Percentiles rank a stretch among this genome's conserved stretches.
These are phyloP conservation scores for Kwoniella dendrophila DNA, from an alignment of 768 basidiomycete species.

Conservation along the genomic window DNA sequence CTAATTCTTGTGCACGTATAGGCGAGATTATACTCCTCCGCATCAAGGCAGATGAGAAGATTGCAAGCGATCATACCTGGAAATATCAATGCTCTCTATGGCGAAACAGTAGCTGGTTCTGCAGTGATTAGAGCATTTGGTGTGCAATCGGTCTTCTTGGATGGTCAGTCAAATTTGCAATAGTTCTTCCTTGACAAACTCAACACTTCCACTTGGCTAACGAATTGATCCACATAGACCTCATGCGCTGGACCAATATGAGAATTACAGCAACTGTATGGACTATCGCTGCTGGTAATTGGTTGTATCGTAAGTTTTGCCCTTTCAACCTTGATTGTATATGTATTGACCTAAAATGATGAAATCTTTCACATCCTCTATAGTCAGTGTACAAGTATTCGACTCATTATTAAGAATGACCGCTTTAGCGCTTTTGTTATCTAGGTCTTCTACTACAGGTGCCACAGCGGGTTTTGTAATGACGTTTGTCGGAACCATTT, in stretches of 20 bases:
- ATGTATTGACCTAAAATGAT: no score
- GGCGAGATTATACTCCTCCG: constrained; percentile 32
- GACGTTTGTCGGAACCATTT: constrained; percentile 32
- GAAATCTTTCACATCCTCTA: neutral
- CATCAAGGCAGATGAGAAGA: constrained; percentile 36
- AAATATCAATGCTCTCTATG: constrained; percentile 43
- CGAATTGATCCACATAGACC: constrained; percentile 23
- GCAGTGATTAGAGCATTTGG: constrained; percentile 49
- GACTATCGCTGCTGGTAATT: constrained; percentile 24
- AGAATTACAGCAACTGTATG: constrained; percentile 22
- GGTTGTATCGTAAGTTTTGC: constrained; percentile 32
- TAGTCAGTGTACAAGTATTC: constrained; percentile 28
- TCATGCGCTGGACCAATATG: constrained; percentile 30
- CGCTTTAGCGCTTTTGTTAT: constrained; percentile 26
- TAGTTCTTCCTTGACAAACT: neutral
- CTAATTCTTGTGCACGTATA: no score
- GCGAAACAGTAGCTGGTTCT: constrained; percentile 46
- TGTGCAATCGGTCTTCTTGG: constrained; percentile 31
- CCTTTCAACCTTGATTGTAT: no score
- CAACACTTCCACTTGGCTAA: neutral
- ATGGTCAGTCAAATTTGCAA: constrained; percentile 25
- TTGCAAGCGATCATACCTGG: constrained; percentile 36
- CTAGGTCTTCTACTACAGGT: constrained; percentile 25
- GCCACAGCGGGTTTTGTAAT: constrained; percentile 41
- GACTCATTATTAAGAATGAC: constrained; percentile 32